phyloP scores from a whole-genome alignment of 73 alveolate genomes.

The Vitrella brassicaformis region DNA sequence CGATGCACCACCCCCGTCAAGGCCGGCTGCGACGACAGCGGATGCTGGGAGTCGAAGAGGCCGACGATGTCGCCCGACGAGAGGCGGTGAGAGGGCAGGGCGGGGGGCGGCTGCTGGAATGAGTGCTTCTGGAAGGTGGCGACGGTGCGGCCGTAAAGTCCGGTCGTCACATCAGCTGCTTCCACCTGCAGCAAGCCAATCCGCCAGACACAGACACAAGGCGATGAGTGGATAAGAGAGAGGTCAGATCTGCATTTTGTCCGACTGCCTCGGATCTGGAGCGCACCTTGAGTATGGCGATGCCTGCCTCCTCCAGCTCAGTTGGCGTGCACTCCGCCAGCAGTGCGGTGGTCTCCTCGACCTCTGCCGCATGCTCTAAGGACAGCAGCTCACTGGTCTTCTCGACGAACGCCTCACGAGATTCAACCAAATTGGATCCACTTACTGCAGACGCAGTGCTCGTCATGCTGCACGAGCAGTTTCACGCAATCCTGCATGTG shows the following conservation, averaged over 20 bases:
- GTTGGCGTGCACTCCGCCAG: neutral
- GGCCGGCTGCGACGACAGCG: neutral
- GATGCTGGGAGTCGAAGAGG: slow-evolving; percentile 1
- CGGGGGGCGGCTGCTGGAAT: neutral
- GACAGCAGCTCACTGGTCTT: neutral
- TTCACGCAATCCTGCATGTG: no score
- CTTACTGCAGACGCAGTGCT: no score
- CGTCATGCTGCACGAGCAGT: no score
- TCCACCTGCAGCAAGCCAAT: neutral
- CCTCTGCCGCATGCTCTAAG: neutral
- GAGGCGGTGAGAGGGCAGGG: slow-evolving; percentile 13
- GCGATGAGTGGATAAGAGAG: neutral
- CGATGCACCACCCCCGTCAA: neutral
- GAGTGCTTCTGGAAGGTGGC: neutral
- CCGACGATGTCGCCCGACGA: slow-evolving; percentile 27
- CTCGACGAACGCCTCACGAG: neutral
- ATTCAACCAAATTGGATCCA: no score
- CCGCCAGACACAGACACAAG: neutral
- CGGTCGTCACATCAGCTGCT: neutral
- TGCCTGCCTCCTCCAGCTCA: neutral
- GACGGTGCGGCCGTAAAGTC: neutral
- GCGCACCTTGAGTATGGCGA: no score
- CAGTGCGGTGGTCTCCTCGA: neutral
- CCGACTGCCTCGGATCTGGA: neutral
- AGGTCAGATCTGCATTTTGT: neutral